Conservation (phyloP, 805 yeast genomes). For the Starmerella apicola region DNA sequence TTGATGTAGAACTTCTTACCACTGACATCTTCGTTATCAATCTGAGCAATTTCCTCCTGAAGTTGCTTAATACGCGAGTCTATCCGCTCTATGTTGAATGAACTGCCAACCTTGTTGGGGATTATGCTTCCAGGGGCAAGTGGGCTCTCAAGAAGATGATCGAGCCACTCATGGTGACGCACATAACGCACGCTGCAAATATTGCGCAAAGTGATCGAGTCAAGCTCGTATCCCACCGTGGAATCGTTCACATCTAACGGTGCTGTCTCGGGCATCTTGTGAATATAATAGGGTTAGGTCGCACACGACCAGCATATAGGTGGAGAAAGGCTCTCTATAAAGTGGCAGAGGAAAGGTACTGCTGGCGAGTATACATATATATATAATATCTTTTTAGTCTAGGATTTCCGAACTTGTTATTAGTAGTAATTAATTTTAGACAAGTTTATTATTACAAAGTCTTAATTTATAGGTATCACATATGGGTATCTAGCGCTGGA, state of each 20-base stretch:
- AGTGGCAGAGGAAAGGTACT: no score
- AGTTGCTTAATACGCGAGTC: constrained; percentile 16
- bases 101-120: constrained; percentile 16
- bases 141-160: constrained; percentile 30
- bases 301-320: no score
- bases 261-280: constrained; percentile 19
- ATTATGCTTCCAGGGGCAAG: constrained; percentile 22
- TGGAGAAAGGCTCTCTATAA: no score
- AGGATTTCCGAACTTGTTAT: no score
- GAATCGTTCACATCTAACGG: constrained; percentile 20
- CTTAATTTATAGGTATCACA: no score
- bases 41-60: constrained; percentile 22
- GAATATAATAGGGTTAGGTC: no score
- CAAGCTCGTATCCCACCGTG: constrained; percentile 32
- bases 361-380: no score
- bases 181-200: constrained; percentile 33
- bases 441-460: no score
- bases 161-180: constrained; percentile 36
- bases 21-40: constrained; percentile 17
- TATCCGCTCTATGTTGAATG: constrained; percentile 8
- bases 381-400: no score
- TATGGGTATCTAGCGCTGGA: not conserved
- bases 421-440: no score
- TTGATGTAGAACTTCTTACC: constrained; percentile 18
- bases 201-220: constrained; percentile 31